Conservation (phyloP, 108 stramenopile species). For the Poteriospumella lacustris region DNA sequence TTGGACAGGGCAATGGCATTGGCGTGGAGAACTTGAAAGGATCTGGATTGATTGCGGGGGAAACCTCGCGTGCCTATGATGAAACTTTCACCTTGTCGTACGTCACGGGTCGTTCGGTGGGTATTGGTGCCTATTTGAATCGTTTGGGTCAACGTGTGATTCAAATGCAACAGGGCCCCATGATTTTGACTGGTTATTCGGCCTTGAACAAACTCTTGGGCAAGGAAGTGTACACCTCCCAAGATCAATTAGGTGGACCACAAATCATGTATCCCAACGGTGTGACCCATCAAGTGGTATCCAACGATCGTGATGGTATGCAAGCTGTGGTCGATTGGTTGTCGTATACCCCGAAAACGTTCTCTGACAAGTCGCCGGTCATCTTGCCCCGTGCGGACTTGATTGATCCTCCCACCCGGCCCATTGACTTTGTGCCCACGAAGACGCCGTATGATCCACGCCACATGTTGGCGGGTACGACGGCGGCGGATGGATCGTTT, state of each 20-base stretch:
- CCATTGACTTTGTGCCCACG: conserved; percentile 69
- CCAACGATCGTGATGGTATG: conserved; percentile 85
- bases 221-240: conserved; percentile 88
- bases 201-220: conserved; percentile 91
- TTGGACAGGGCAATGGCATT: conserved; percentile 81
- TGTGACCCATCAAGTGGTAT: conserved; percentile 80
- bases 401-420: conserved; percentile 79
- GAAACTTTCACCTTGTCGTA: conserved; percentile 94
- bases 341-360: conserved; percentile 82
- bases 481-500: conserved; percentile 48
- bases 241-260: conserved; percentile 95
- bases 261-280: conserved; percentile 97
- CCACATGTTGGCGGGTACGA: conserved; percentile 71
- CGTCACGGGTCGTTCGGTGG: conserved; percentile 88
- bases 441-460: conserved; percentile 94
- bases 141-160: conserved; percentile 76
- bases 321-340: conserved; percentile 81
- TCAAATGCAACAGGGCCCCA: conserved; percentile 82
- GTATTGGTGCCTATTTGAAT: conserved; percentile 87
- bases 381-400: conserved; percentile 58
- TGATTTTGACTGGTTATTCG: conserved; percentile 85
- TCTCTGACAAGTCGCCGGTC: conserved; percentile 26
- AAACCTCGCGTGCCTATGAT: conserved; percentile 88
- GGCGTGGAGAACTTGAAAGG: conserved; percentile 96
- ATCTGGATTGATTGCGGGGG: conserved; percentile 96